Evolutionary conservation across 2,329 filamentous ascomycete species (phyloP), one percentile per base, ranked within the genome.

Genomic region (Didymella segeticola): DNA sequence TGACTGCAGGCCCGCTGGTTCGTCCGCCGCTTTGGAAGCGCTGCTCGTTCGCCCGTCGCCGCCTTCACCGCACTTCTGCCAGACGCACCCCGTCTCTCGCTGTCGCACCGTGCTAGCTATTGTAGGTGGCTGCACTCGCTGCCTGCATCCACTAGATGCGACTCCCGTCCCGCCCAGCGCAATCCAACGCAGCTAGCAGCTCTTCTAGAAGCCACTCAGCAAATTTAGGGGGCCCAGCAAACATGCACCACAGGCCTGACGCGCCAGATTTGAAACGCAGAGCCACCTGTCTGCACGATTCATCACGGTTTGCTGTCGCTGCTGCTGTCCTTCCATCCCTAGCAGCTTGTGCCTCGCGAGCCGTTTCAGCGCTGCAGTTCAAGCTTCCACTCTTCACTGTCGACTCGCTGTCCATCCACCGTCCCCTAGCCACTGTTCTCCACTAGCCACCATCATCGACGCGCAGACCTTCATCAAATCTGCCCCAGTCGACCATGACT

Each of bases 141-240:
- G 48, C 29, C 56, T 61, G 48, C 41, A 43, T 45, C 60, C 55
- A 51, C 57, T 60, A 61, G 59, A 63, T 56, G 58, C 61, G 55
- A 58, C 56, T 61, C 60, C 63, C 57, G 62, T 66, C 62, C 58
- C 60, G 64, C 57, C 37, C 33, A 36, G 33, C 34, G 34, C 34
- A 37, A 12, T 23, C 50, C 31, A 54, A 50, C 57, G 52, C 62
- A 60, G 64, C 68, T 72, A 69, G 68, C 64, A 58, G 45, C 62
- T 60, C 60, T 75, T 75, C 72, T 71, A 74, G 72, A 75, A 75
- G 70, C 57, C 53, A 56, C 64, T 61, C 65, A 53, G 66, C 71
- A 73, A 63, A 67, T 68, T 62, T 56, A 63, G 63, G 67, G n/a
- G 62, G 62, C 59, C 62, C 60, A 63, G 53, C 60, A 39, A 47